Evolutionary conservation across 768 basidiomycete genomes (phyloP).

Genomic region (Suillus subaureus): DNA sequence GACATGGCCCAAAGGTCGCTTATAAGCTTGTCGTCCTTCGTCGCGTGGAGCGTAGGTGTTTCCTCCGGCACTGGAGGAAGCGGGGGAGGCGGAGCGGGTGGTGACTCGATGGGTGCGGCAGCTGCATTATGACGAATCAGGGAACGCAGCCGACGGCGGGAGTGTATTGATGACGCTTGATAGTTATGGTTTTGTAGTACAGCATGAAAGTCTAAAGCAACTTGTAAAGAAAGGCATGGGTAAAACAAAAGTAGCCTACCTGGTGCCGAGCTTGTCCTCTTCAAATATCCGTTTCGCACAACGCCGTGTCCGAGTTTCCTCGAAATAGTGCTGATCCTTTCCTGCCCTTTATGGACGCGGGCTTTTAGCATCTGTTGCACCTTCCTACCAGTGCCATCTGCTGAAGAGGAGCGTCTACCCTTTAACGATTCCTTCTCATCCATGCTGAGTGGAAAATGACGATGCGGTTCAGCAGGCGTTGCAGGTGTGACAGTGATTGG

Average conservation of each 20-base stretch:
- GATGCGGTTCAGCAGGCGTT: constrained; percentile 45
- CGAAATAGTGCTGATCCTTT: constrained; percentile 73
- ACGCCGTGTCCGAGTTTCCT: constrained; percentile 77
- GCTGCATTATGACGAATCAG: constrained; percentile 39
- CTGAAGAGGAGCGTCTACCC: constrained; percentile 30
- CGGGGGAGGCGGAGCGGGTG: constrained; percentile 35
- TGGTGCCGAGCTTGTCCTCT: constrained; percentile 68
- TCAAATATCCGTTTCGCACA: constrained; percentile 52
- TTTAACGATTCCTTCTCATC: constrained; percentile 17
- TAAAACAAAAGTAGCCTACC: constrained; percentile 42
- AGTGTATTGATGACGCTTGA: constrained; percentile 86
- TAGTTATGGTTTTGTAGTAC: constrained; percentile 60
- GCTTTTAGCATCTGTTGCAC: constrained; percentile 76
- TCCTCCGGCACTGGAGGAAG: constrained; percentile 38
- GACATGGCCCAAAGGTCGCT: constrained; percentile 93
- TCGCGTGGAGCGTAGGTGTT: constrained; percentile 37
- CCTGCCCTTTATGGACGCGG: constrained; percentile 73
- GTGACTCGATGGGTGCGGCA: constrained; percentile 33
- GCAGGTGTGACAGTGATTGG: constrained; percentile 67
- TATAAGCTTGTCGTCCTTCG: constrained; percentile 68
- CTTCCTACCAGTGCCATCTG: constrained; percentile 64
- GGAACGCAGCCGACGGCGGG: constrained; percentile 62
- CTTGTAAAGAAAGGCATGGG: neutral
- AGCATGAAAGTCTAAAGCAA: constrained; percentile 64
- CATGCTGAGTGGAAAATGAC: constrained; percentile 22